Evolutionary conservation across 2,329 filamentous ascomycete genomes (phyloP).

Genomic region (Pseudonectria buxi): DNA sequence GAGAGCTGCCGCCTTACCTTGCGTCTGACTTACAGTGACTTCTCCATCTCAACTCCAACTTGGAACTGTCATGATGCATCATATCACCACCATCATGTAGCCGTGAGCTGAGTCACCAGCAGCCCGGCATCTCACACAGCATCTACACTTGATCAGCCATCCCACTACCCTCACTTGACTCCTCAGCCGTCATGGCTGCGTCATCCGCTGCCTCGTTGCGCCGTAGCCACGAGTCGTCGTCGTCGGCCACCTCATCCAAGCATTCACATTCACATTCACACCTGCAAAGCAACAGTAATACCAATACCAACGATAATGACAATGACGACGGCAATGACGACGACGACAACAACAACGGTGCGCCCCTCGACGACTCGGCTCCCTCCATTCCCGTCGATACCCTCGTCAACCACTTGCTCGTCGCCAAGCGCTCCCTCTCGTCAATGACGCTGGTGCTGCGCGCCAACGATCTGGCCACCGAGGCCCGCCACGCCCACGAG

Average conservation of each 20-base stretch:
- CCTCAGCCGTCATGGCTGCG: conserved; percentile 29
- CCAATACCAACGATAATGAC: conserved; percentile 4
- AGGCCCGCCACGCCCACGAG: conserved; percentile 68
- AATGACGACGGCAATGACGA: conserved; percentile 10
- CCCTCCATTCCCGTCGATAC: conserved; percentile 53
- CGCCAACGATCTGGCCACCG: conserved; percentile 77
- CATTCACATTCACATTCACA: conserved; percentile 16
- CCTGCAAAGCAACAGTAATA: conserved; percentile 10
- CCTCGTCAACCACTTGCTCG: conserved; percentile 76
- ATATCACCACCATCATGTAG: conserved; percentile 16
- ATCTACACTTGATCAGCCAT: background rate
- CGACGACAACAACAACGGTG: background rate
- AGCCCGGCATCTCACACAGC: too few relatives aligned
- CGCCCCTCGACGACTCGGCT: conserved; percentile 7
- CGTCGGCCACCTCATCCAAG: conserved; percentile 29
- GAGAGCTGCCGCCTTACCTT: too few relatives aligned
- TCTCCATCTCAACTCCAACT: background rate
- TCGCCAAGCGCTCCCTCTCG: conserved; percentile 79
- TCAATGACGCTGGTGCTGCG: conserved; percentile 77
- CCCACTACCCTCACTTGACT: background rate
- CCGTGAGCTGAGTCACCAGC: conserved; percentile 8
- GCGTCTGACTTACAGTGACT: too few relatives aligned
- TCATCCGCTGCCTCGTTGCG: conserved; percentile 30
- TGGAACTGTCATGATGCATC: background rate
- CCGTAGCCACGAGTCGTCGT: conserved; percentile 32